A percentile compares a stretch with the other conserved stretches of the same genome.
phyloP scores from a whole-genome alignment of 495 filamentous ascomycete species.

The Cladorrhinum samala region DNA sequence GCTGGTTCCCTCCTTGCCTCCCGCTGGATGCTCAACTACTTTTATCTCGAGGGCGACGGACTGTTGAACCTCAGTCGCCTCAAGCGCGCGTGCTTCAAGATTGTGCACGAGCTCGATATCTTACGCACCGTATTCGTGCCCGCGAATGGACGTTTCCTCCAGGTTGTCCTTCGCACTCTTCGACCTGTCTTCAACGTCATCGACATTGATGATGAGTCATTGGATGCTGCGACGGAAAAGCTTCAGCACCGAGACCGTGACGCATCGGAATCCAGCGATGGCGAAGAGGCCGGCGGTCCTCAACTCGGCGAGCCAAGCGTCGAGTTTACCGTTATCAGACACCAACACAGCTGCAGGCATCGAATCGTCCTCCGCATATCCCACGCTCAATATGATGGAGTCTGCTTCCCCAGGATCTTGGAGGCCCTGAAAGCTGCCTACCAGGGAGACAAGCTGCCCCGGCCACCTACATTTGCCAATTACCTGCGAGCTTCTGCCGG shows the following conservation, averaged over 20 bases:
- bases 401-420: slow-evolving; percentile 55
- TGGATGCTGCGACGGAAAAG: background rate
- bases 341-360: slow-evolving; percentile 39
- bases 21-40: slow-evolving; percentile 44
- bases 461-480: slow-evolving; percentile 45
- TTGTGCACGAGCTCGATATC: slow-evolving; percentile 50
- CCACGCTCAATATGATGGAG: slow-evolving; percentile 63
- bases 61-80: slow-evolving; percentile 42
- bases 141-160: slow-evolving; percentile 47
- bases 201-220: slow-evolving; percentile 39
- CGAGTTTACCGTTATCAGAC: slow-evolving; percentile 47
- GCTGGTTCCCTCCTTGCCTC: slow-evolving; percentile 50
- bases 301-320: slow-evolving; percentile 51
- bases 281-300: slow-evolving; percentile 34
- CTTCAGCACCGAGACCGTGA: background rate
- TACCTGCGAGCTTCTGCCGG: slow-evolving; percentile 49
- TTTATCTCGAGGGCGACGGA: slow-evolving; percentile 49
- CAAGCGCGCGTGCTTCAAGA: slow-evolving; percentile 31
- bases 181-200: slow-evolving; percentile 44
- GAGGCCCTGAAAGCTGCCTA: slow-evolving; percentile 49
- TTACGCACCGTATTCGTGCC: slow-evolving; percentile 58
- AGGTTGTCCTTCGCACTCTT: slow-evolving; percentile 54
- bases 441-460: slow-evolving; percentile 39
- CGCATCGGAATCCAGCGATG: background rate
- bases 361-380: slow-evolving; percentile 56